Base-by-base conservation (phyloP, 305 asterid species). In the Euphrasia arctica region DNA sequence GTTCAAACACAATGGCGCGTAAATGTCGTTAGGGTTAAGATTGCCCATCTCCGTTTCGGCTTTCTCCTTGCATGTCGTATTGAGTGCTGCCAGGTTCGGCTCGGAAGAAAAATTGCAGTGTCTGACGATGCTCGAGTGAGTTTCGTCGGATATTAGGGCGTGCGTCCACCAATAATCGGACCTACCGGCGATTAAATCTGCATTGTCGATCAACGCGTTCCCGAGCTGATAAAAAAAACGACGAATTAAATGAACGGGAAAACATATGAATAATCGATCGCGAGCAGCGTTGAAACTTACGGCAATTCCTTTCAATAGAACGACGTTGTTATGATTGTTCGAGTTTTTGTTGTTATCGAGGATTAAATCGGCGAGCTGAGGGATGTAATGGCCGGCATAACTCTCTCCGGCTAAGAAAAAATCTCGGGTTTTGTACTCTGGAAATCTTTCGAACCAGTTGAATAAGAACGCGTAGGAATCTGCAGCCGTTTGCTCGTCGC, bases 321-420 rank as follows among this genome's bases (percentile, higher is more conserved):
- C 75, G 64, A 74, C 58, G 0, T 80, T 70, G 27, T 25, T 25
- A 25, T 25, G 27, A 49, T 70, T 72, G 31, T 75, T 78, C 0
- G 83, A 13, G 58, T 68, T 41, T 32, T 62, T 75, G 77, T 85
- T 85, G 47, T 76, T 63, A 4, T 64, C 8, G 2, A 83, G 77
- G 77, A 83, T 78, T 15, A 78, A 52, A 5, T 78, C 70, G 27
- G 93, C 83, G 27, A 88, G 87, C 48, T 85, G 88, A 28, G 95
- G 90, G 0, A 79, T 81, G 27, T 25, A 25, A 25, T 25, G 27
- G 27, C 27, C 27, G 27, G 27, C 27, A 1, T 25, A 25, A 25
- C 89, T 81, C 77, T 84, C 91, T 48, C 95, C 86, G 0, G 81
- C 58, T 18, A 87, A 79, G 73, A 70, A 87, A 36, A 87, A 80